Evolutionary conservation across 371 early-diverging fungal species (phyloP).

Genomic region (Rhizomucor pusillus): DNA sequence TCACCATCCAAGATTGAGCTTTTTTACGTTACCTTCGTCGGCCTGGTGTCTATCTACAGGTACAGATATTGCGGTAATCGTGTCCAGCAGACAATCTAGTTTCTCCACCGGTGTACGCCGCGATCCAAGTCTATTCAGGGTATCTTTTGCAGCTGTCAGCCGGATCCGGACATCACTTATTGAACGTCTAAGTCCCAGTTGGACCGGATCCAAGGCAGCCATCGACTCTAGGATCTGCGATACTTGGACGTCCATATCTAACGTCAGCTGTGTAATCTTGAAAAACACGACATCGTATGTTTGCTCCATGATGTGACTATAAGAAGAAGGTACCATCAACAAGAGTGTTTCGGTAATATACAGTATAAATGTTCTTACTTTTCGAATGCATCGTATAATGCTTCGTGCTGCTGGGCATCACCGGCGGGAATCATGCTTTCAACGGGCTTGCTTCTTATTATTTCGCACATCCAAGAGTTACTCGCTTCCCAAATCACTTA

Average conservation of each 20-base stretch:
- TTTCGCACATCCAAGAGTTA: background rate
- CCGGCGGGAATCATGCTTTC: background rate
- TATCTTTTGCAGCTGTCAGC: slow-evolving; percentile 36
- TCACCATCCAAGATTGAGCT: background rate
- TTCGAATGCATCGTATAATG: slow-evolving; percentile 38
- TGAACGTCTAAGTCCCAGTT: slow-evolving; percentile 40
- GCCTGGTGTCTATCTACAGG: background rate
- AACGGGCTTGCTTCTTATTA: background rate
- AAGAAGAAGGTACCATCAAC: background rate
- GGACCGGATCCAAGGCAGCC: slow-evolving; percentile 47
- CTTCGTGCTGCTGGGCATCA: slow-evolving; percentile 8
- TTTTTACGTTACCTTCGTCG: background rate
- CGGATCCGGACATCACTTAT: slow-evolving; percentile 23
- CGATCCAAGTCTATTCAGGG: slow-evolving; percentile 49
- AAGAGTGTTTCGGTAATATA: no score
- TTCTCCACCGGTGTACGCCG: slow-evolving; percentile 55
- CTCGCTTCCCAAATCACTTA: background rate
- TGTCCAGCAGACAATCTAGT: slow-evolving; percentile 41
- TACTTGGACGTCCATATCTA: slow-evolving; percentile 35
- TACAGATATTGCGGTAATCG: slow-evolving; percentile 23
- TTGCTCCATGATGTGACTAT: slow-evolving; percentile 51
- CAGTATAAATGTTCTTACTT: slow-evolving; percentile 15
- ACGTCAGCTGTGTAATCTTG: slow-evolving; percentile 43
- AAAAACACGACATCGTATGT: slow-evolving; percentile 61
- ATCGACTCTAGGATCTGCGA: slow-evolving; percentile 36